These are phyloP conservation scores for Rhodotorula sp. DNA, from an alignment of 1,284 basidiomycete species.

Conservation along the genomic window DNA sequence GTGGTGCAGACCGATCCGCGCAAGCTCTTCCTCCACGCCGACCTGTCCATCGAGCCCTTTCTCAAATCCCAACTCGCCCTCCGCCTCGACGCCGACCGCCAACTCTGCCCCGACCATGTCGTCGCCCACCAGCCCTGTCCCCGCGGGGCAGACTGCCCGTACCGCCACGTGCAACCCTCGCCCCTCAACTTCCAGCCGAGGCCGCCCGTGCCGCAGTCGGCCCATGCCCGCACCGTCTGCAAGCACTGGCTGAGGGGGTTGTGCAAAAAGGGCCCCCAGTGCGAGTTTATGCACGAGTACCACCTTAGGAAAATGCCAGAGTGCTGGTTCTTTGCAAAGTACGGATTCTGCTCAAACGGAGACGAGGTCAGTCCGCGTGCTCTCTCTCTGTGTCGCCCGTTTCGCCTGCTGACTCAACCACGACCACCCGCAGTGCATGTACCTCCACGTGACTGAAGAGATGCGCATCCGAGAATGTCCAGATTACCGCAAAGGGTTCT, in stretches of 20 bases:
- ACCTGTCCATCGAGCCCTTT: constrained; percentile 76
- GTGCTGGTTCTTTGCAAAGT: constrained; percentile 98
- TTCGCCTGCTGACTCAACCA: not conserved
- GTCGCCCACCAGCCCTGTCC: constrained; percentile 74
- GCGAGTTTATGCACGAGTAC: constrained; percentile 99
- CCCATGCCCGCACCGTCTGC: constrained; percentile 74
- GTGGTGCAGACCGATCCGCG: constrained; percentile 12
- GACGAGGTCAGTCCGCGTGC: constrained; percentile 62
- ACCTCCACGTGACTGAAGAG: constrained; percentile 93
- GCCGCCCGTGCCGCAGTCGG: constrained; percentile 73
- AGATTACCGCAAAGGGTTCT: constrained; percentile 93
- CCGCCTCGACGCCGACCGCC: constrained; percentile 91
- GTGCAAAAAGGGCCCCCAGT: constrained; percentile 97
- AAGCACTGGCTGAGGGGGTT: constrained; percentile 98
- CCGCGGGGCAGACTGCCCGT: constrained; percentile 79
- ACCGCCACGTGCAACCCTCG: constrained; percentile 80
- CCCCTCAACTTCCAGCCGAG: constrained; percentile 81
- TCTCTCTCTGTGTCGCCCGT: not conserved
- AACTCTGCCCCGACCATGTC: constrained; percentile 81
- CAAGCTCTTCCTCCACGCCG: constrained; percentile 91
- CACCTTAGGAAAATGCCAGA: constrained; percentile 98
- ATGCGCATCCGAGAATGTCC: constrained; percentile 78
- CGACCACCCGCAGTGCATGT: constrained; percentile 64
- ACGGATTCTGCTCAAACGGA: constrained; percentile 95
- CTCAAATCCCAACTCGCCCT: constrained; percentile 79